These are phyloP conservation scores for Hyphodiscus sp. DNA, from an alignment of 2,329 filamentous ascomycete species.

Conservation along the genomic window DNA sequence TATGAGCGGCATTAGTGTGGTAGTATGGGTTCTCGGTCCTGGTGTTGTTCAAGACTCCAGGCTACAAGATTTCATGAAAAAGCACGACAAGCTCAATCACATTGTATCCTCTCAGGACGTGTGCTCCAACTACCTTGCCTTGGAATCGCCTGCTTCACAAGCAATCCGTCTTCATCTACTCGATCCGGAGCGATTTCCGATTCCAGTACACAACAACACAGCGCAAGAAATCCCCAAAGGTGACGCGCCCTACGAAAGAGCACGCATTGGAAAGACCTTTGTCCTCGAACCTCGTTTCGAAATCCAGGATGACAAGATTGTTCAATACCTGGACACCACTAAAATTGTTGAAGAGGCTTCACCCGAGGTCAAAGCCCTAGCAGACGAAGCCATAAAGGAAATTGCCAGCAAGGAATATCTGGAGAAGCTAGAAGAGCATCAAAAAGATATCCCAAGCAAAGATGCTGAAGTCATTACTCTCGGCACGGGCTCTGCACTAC, in stretches of 20 bases:
- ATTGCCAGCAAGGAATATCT: slow-evolving; percentile 41
- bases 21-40: slow-evolving; percentile 78
- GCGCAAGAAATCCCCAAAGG: background rate
- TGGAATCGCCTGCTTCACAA: slow-evolving; percentile 60
- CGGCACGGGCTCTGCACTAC: slow-evolving; percentile 83
- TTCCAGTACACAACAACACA: slow-evolving; percentile 58
- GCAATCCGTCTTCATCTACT: slow-evolving; percentile 64
- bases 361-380: slow-evolving; percentile 45
- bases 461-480: slow-evolving; percentile 81
- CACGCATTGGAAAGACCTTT: slow-evolving; percentile 19
- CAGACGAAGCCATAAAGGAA: slow-evolving; percentile 38
- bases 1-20: slow-evolving; percentile 58
- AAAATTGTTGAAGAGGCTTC: slow-evolving; percentile 34
- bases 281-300: slow-evolving; percentile 25
- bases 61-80: slow-evolving; percentile 63
- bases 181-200: slow-evolving; percentile 65
- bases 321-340: slow-evolving; percentile 43
- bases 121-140: slow-evolving; percentile 67
- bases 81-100: slow-evolving; percentile 59
- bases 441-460: slow-evolving; percentile 61
- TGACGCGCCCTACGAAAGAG: slow-evolving; percentile 14
- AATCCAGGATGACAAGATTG: slow-evolving; percentile 38
- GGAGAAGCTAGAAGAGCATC: slow-evolving; percentile 42
- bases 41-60: slow-evolving; percentile 56
- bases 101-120: slow-evolving; percentile 69